Base-by-base conservation (phyloP, 305 asterid genomes). In the Fraxinus nigra region DNA sequence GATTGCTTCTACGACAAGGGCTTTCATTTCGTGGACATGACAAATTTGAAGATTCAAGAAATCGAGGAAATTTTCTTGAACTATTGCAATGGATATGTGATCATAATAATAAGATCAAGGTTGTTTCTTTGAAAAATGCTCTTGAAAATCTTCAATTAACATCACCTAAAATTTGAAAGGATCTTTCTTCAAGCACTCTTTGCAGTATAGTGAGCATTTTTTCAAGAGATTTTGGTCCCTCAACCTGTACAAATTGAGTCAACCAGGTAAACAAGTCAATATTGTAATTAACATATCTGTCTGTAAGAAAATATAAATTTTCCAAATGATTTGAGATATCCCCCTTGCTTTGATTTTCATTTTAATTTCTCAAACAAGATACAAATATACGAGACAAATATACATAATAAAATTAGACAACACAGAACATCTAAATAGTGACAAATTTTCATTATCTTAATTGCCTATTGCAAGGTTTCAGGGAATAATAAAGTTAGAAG, bases 211-310 rank as follows among this genome's bases (percentile, higher is more conserved):
- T 34, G 38, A 34, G 38, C 5, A 32, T 32, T 32, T 4, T 32
- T 32, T 91, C 98, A 48, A 95, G 92, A 89, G 98, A 90, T 82
- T 86, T 89, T 85, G 97, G 98, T 67, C 99, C 99, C 86, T 97
- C 98, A 80, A 89, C 91, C 99, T 97, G 87, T 85, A 87, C 9
- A 77, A 72, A 51, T 46, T 43, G 16, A 65, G 18, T 65, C 16
- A 3, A 26, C 72, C 72, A 65, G n/a, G 72, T 9, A 65, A 65
- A 65, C 34, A 24, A 9, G n/a, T 9, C 40, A 83, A 26, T 63
- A 22, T 40, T 28, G 16, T 8, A 75, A 74, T 38, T 69, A 40
- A 37, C 56, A 37, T 28, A 48, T 35, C 35, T 20, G 69, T 43
- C 74, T 40, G 46, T 20, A 56, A 48, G 35, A 46, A 35, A 78